Conservation (phyloP, 192 early-diverging fungal species). For the Podila epigama region DNA sequence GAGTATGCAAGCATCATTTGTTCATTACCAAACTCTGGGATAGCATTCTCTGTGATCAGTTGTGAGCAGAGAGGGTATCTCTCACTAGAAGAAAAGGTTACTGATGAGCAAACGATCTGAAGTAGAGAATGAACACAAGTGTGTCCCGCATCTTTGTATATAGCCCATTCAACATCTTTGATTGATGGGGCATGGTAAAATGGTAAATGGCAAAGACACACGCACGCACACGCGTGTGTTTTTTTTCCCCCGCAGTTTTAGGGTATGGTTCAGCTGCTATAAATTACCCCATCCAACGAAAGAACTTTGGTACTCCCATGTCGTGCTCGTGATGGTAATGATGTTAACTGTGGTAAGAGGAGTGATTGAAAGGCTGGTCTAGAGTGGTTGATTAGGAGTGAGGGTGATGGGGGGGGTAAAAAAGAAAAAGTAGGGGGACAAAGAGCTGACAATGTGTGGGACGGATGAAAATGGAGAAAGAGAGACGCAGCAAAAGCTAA, state of each 20-base stretch:
- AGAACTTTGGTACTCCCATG: slow-evolving; percentile 95
- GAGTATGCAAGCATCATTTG: too few relatives aligned
- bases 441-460: neutral
- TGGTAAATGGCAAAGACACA: too few relatives aligned
- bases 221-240: neutral
- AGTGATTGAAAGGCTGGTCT: neutral
- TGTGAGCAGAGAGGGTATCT: slow-evolving; percentile 95
- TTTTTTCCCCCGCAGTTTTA: neutral
- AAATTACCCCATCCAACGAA: slow-evolving; percentile 89
- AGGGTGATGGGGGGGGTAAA: neutral
- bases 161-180: neutral
- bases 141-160: neutral
- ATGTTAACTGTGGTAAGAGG: neutral
- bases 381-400: neutral
- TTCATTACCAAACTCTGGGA: slow-evolving; percentile 90
- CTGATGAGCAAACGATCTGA: neutral
- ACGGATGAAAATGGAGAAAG: too few relatives aligned
- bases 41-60: slow-evolving; percentile 86
- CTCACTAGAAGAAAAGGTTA: slow-evolving; percentile 62
- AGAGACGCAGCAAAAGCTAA: neutral
- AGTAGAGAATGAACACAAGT: neutral
- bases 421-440: neutral
- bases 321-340: neutral
- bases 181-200: neutral
- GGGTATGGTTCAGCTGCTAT: neutral